Percentiles rank a stretch among this genome's conserved stretches.
These are phyloP conservation scores for Coemansia sp. DNA, from an alignment of 192 early-diverging fungal genomes.

Conservation along the genomic window DNA sequence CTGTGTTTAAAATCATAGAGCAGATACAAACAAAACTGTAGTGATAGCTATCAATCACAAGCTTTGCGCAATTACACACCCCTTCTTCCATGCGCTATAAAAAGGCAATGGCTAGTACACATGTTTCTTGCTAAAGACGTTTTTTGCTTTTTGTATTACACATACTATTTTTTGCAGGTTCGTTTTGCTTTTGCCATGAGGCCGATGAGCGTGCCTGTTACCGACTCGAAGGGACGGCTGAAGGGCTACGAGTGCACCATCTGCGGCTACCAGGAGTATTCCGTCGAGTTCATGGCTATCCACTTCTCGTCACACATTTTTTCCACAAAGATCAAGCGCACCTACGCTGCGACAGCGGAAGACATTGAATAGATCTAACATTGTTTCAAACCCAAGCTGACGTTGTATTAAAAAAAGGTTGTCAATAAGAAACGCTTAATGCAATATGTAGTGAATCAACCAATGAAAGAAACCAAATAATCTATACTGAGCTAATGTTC, in stretches of 20 bases:
- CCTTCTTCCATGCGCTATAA: no score
- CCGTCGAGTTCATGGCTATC: not conserved
- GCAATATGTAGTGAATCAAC: not conserved
- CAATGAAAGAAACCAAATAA: no score
- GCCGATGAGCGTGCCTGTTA: no score
- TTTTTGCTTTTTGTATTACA: no score
- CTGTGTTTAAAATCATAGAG: no score
- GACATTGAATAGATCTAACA: not conserved
- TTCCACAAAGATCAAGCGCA: conserved; percentile 1
- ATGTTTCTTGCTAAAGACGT: no score
- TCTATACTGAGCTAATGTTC: not conserved
- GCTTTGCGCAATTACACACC: not conserved
- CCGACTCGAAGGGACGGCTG: no score
- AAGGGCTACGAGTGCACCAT: not conserved
- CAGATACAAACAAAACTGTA: not conserved
- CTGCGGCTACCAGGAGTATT: not conserved
- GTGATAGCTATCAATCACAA: not conserved
- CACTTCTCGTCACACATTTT: conserved; percentile 1
- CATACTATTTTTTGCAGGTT: not conserved
- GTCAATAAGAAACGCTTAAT: not conserved
- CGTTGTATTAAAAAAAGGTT: no score
- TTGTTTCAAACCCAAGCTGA: no score
- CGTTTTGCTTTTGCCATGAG: not conserved
- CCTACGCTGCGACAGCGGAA: not conserved
- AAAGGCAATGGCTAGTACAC: no score